Evolutionary conservation across 441 rosid species (phyloP), one percentile per base, ranked within the genome.

Genomic region (Macaranga tanarius): DNA sequence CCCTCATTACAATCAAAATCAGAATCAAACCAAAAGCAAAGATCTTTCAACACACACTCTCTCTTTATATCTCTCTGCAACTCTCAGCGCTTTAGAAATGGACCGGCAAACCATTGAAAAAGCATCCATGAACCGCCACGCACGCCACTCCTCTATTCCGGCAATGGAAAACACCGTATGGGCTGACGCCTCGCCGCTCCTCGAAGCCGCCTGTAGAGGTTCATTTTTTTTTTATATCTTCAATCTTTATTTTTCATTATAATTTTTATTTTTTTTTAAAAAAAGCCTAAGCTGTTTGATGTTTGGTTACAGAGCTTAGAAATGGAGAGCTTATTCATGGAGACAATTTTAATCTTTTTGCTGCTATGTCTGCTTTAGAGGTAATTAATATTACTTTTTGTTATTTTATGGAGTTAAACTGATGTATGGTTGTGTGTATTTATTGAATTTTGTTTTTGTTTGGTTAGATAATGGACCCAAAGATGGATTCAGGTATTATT

Each of bases 341-440:
- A 73, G 92, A 95, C 54, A 95, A 95, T 82, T 95, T 95, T 77
- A 91, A 95, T 86, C 98, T 95, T 77, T 93, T 84, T 76, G 98
- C 99, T 48, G 99, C 99, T 45, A 95, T 91, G 99, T 91, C 99
- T 82, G 99, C 99, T 28, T 82, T 95, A 70, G 99, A 95, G 99
- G 99, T 95, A 75, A 13, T 50, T 50, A 13, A 1, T 50, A 10
- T 61, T 54, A 31, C 66, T 40, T 42, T 44, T 3, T 69, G 38
- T 34, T 34, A 34, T 34, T 34, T 11, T 48, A 67, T 3, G 13
- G 76, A 56, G 47, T 62, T 62, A 69, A 34, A 34, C 4, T 67
- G 40, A 25, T 65, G 26, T 47, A 57, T 72, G 51, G 22, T 56
- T 65, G 25, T 62, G 20, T 19, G 28, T 69, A 50, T 61, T 48